Base-by-base conservation (phyloP, 495 filamentous ascomycete genomes). In the Bacidia rubella region DNA sequence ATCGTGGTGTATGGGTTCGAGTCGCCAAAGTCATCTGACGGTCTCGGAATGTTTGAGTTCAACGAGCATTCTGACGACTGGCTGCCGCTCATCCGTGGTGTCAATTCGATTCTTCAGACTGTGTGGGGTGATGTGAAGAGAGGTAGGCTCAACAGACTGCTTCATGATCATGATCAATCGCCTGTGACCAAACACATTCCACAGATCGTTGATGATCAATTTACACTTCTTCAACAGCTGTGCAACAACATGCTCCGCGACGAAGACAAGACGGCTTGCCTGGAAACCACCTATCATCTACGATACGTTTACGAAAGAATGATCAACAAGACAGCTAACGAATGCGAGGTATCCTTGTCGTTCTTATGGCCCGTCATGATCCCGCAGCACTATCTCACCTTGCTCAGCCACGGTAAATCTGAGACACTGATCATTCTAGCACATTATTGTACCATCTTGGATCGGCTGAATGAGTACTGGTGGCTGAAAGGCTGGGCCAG, bases 391-490 rank as follows among this genome's bases (percentile, higher is more conserved):
- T 83, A 79, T 58, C 57, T 78, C 12, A 67, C 71, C 0, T 63
- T 78, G 21, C 70, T 79, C 3, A 66, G 67, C 10, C 60, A 71
- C 38, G 67, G 66, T 10, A 65, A 71, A 32, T 77, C 79, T 0
- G 73, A 80, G 39, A 76, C 82, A 3, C 51, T 78, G 32, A 65
- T 74, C 10, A 62, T 77, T 11, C 64, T 78, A 2, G 73, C 74
- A 1, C 71, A 76, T 55, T 78, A 71, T 57, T 67, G 69, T 4
- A 68, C 76, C 15, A 62, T 74, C 11, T 55, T 78, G 41, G 68
- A 76, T 52, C 66, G 69, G 47, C 47, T 76, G 25, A 62, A 74
- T n/a, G 54, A 67, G 9, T 62, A 67, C 41, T 78, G 75, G 75
- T 78, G 69, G 67, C 71, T 76, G 68, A 66, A 64, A 0, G 67